Percentiles rank a stretch among this genome's conserved stretches.
Evolutionary conservation across 75 land plant species (phyloP).

Genomic region (Larix kaempferi): DNA sequence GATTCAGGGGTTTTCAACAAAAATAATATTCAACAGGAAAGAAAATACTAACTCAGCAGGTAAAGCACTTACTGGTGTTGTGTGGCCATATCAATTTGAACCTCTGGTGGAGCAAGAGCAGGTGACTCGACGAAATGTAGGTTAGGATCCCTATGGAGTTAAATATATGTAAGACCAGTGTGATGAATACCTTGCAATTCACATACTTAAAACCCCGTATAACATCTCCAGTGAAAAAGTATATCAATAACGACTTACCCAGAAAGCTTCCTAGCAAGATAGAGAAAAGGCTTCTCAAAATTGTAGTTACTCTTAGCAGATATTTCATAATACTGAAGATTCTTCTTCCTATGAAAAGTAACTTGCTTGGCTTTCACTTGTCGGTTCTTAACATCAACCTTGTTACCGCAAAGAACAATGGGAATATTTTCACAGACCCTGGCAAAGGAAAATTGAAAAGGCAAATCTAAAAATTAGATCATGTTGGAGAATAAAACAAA

Average conservation of each 20-base stretch:
- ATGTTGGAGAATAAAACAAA: not conserved
- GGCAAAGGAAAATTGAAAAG: not conserved
- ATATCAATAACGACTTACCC: constrained; percentile 8
- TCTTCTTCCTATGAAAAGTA: constrained; percentile 44
- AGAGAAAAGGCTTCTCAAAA: constrained; percentile 30
- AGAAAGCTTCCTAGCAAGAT: constrained; percentile 28
- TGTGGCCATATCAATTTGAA: constrained; percentile 25
- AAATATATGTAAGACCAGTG: not conserved
- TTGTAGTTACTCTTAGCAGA: constrained; percentile 38
- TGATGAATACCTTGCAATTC: not conserved
- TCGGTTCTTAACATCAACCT: constrained; percentile 40
- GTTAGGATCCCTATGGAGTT: constrained; percentile 27
- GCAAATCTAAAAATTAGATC: not conserved
- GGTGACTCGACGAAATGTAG: constrained; percentile 42
- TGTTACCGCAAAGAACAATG: constrained; percentile 41
- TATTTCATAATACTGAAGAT: constrained; percentile 40
- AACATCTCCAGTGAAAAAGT: not conserved
- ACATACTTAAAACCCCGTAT: not conserved
- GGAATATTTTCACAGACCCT: constrained; percentile 48
- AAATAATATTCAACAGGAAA: not conserved
- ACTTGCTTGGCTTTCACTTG: constrained; percentile 45
- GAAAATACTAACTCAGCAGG: not conserved
- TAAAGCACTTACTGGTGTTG: constrained; percentile 23
- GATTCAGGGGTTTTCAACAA: not conserved
- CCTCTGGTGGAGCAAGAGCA: constrained; percentile 42